These are phyloP conservation scores for Beauveria bassiana DNA, from an alignment of 2,329 filamentous ascomycete species.

Conservation along the genomic window DNA sequence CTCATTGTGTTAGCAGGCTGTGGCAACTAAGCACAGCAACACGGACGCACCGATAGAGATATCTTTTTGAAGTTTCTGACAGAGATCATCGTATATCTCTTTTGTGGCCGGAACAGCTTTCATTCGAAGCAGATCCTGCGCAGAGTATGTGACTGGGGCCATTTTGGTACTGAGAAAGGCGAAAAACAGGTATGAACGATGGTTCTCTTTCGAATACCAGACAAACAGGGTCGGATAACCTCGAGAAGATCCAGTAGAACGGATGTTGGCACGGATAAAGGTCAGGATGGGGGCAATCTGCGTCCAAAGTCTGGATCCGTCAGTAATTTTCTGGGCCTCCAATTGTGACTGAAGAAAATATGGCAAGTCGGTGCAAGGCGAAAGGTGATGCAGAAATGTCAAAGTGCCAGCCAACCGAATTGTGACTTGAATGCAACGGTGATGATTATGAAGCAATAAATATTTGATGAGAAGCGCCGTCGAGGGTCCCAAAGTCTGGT, in stretches of 20 bases:
- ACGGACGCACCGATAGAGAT: constrained; percentile 32
- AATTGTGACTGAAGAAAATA: constrained; percentile 20
- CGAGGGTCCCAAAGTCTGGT: constrained; percentile 27
- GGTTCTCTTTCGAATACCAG: constrained; percentile 26
- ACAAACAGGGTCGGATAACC: constrained; percentile 32
- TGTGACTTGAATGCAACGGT: constrained; percentile 22
- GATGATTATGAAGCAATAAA: constrained; percentile 24
- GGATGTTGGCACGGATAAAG: constrained; percentile 23
- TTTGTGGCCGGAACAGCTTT: constrained; percentile 20
- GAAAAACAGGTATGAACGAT: constrained; percentile 34
- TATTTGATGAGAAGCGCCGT: constrained; percentile 23
- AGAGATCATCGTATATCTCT: constrained; percentile 22
- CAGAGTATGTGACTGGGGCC: constrained; percentile 35
- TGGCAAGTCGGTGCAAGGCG: constrained; percentile 16
- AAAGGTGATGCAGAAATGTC: constrained; percentile 16
- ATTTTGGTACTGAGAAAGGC: constrained; percentile 33
- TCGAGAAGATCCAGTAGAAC: constrained; percentile 14
- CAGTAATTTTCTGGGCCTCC: constrained; percentile 23
- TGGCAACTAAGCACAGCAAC: not conserved
- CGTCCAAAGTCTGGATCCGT: constrained; percentile 20
- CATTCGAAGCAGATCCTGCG: constrained; percentile 36
- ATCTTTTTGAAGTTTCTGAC: constrained; percentile 30
- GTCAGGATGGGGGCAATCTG: constrained; percentile 27
- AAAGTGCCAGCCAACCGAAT: constrained; percentile 23
- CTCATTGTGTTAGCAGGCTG: constrained; percentile 9